phyloP scores from a whole-genome alignment of 2,329 filamentous ascomycete genomes.

The Aureobasidium pullulans region DNA sequence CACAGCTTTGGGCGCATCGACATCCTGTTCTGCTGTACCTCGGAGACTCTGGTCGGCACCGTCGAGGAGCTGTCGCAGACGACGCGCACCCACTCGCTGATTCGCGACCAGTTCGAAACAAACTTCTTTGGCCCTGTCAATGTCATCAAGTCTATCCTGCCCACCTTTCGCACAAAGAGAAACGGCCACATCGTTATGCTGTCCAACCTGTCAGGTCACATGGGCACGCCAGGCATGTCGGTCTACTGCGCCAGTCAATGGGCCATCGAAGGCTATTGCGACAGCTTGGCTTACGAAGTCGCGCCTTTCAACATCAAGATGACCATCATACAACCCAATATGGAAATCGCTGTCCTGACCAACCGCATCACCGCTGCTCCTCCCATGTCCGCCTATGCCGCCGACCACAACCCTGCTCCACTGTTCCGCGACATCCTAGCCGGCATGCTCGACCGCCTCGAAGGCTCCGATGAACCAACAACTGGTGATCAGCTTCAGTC shows the following conservation, averaged over 20 bases:
- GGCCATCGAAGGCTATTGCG: slow-evolving; percentile 93
- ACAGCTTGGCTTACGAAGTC: slow-evolving; percentile 89
- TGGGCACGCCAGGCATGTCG: slow-evolving; percentile 83
- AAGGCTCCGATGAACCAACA: slow-evolving; percentile 36
- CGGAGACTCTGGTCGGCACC: slow-evolving; percentile 80
- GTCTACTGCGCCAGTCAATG: slow-evolving; percentile 90
- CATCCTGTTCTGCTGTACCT: slow-evolving; percentile 82
- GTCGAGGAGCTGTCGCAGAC: slow-evolving; percentile 81
- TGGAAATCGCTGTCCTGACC: slow-evolving; percentile 81
- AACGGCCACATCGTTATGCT: slow-evolving; percentile 87
- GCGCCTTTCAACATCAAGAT: slow-evolving; percentile 93
- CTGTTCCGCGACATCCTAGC: slow-evolving; percentile 76
- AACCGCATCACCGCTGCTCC: slow-evolving; percentile 82
- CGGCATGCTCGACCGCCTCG: slow-evolving; percentile 69
- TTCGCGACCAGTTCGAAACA: slow-evolving; percentile 85
- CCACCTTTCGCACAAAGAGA: slow-evolving; percentile 68
- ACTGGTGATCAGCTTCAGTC: slow-evolving; percentile 41
- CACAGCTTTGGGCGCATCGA: slow-evolving; percentile 80
- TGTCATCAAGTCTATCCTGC: slow-evolving; percentile 82
- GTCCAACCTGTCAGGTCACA: slow-evolving; percentile 83
- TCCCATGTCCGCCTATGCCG: slow-evolving; percentile 62
- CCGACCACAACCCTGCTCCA: slow-evolving; percentile 65
- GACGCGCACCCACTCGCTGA: slow-evolving; percentile 64
- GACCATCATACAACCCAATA: slow-evolving; percentile 90
- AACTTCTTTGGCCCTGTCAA: slow-evolving; percentile 96